These are phyloP conservation scores for Telfairia occidentalis DNA, from an alignment of 331 rosid genomes.

Conservation along the genomic window DNA sequence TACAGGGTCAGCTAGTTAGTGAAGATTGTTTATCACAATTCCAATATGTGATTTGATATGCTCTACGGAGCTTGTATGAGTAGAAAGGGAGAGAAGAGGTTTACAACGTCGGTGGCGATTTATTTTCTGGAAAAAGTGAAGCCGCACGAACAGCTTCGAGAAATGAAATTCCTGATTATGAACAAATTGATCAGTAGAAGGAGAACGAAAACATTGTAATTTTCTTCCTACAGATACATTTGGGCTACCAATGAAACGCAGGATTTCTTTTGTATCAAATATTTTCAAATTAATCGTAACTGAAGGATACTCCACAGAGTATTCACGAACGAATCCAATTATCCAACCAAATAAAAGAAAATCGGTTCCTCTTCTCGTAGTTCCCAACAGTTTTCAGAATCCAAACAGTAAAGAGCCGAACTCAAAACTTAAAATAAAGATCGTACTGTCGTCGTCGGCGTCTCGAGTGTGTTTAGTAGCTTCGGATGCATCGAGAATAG, in stretches of 20 bases:
- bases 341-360: neutral
- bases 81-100: neutral
- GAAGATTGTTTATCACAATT: neutral
- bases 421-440: neutral
- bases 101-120: conserved; percentile 45
- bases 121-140: conserved; percentile 37
- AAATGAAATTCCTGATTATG: conserved; percentile 46
- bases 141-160: conserved; percentile 68
- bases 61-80: neutral
- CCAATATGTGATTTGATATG: neutral
- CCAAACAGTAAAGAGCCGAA: conserved; percentile 11
- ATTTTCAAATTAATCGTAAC: neutral
- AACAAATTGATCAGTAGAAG: neutral
- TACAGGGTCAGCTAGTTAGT: neutral
- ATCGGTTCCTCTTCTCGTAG: neutral
- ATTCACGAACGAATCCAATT: neutral
- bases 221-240: neutral
- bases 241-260: neutral
- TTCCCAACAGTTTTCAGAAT: neutral
- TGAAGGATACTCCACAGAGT: neutral
- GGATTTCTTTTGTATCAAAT: neutral
- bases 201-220: neutral
- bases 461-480: conserved; percentile 43
- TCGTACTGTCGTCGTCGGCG: conserved; percentile 49
- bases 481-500: conserved; percentile 51